Evolutionary conservation across 139 green algal genomes (phyloP).

Genomic region (Diplosphaera chodatii): DNA sequence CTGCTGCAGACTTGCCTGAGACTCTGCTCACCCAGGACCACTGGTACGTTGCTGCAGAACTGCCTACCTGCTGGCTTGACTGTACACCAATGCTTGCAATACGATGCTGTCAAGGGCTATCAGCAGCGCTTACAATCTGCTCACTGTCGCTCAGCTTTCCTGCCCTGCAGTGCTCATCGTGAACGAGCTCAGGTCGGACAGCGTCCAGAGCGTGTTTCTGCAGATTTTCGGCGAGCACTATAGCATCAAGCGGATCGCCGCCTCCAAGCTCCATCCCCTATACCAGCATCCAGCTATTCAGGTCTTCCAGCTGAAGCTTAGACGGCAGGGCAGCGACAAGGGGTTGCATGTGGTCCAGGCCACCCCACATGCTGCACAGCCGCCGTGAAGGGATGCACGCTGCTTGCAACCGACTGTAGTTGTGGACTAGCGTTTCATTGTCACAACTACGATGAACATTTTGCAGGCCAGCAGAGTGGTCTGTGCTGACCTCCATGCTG

Average conservation of each 20-base stretch:
- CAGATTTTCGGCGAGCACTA: conserved; percentile 47
- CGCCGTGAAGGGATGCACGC: too few relatives aligned
- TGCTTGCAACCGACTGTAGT: too few relatives aligned
- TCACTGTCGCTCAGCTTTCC: not conserved
- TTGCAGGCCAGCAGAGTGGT: too few relatives aligned
- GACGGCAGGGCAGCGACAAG: not conserved
- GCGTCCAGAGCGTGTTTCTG: conserved; percentile 65
- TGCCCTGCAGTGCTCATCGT: conserved; percentile 56
- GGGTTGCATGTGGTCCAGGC: too few relatives aligned
- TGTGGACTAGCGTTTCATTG: too few relatives aligned
- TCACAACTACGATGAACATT: too few relatives aligned
- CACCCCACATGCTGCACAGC: too few relatives aligned
- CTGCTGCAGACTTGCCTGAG: conserved; percentile 55
- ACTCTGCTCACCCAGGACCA: conserved; percentile 35
- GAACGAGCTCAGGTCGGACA: conserved; percentile 73
- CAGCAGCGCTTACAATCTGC: too few relatives aligned
- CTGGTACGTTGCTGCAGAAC: conserved; percentile 29
- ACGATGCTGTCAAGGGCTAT: too few relatives aligned
- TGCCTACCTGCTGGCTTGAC: too few relatives aligned
- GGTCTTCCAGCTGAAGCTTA: not conserved
- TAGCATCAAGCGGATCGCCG: conserved; percentile 35
- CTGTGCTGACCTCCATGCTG: too few relatives aligned
- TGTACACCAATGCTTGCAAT: too few relatives aligned
- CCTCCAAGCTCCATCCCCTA: not conserved
- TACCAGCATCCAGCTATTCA: not conserved